phyloP scores from a whole-genome alignment of 2,329 filamentous ascomycete genomes.

The Claviceps africana region DNA sequence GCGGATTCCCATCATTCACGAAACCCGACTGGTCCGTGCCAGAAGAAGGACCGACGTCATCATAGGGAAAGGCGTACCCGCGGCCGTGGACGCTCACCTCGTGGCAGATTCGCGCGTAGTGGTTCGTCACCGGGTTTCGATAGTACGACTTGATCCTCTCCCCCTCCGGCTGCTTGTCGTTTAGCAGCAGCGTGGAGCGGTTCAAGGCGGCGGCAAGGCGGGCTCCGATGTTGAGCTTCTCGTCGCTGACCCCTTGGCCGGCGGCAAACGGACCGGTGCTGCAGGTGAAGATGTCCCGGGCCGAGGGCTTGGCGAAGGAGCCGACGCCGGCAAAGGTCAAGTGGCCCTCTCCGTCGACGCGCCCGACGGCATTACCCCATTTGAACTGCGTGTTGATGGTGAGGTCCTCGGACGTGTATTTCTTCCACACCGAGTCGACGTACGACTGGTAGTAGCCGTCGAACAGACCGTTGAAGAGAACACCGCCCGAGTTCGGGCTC shows the following conservation, averaged over 20 bases:
- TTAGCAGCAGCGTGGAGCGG: conserved; percentile 49
- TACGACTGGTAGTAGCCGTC: conserved; percentile 35
- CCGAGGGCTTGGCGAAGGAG: conserved; percentile 34
- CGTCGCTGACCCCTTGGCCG: conserved; percentile 25
- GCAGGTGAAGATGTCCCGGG: conserved; percentile 38
- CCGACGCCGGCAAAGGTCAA: conserved; percentile 28
- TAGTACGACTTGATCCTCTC: conserved; percentile 40
- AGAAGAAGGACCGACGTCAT: conserved; percentile 46
- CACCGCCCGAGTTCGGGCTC: conserved; percentile 36
- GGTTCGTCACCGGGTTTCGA: conserved; percentile 41
- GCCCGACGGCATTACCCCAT: conserved; percentile 34
- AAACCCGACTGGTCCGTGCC: conserved; percentile 48
- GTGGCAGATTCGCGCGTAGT: conserved; percentile 54
- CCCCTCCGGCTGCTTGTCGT: conserved; percentile 37
- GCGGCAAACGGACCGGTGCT: conserved; percentile 41
- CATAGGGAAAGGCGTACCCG: conserved; percentile 60
- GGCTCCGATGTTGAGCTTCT: conserved; percentile 51
- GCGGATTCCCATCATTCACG: conserved; percentile 41
- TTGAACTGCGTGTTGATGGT: conserved; percentile 39
- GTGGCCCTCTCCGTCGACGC: conserved; percentile 21
- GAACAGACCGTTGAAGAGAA: conserved; percentile 31
- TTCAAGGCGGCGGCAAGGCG: conserved; percentile 66
- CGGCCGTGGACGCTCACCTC: conserved; percentile 41
- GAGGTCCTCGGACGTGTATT: conserved; percentile 30
- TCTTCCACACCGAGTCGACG: conserved; percentile 37